A percentile compares a stretch with the other conserved stretches of the same genome.
Evolutionary conservation across 345 rosid species (phyloP).

Genomic region (Turnera subulata): DNA sequence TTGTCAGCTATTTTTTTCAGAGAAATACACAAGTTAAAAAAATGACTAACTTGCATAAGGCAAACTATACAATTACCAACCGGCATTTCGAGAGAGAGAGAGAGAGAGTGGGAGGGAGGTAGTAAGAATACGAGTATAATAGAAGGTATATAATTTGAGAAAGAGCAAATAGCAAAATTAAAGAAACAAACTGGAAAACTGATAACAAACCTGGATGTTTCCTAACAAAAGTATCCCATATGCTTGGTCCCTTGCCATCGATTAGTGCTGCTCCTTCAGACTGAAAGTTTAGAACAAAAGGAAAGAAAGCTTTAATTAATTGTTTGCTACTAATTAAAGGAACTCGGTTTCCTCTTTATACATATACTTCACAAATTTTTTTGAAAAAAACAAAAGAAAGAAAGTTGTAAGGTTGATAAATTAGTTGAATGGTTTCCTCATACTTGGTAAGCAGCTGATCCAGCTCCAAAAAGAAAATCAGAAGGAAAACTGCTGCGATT

Average conservation of each 20-base stretch:
- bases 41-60: too few relatives aligned
- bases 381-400: not conserved
- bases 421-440: not conserved
- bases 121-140: too few relatives aligned
- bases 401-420: not conserved
- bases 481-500: constrained; percentile 15
- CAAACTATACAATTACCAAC: too few relatives aligned
- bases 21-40: too few relatives aligned
- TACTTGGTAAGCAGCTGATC: constrained; percentile 27
- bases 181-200: not conserved
- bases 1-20: too few relatives aligned
- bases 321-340: too few relatives aligned
- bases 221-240: constrained; percentile 23
- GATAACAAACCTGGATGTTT: constrained; percentile 10
- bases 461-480: constrained; percentile 24
- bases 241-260: constrained; percentile 17
- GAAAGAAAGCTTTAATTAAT: not conserved
- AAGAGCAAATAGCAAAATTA: too few relatives aligned
- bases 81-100: too few relatives aligned
- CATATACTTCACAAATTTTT: too few relatives aligned
- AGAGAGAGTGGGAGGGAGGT: too few relatives aligned
- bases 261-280: constrained; percentile 15
- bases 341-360: not conserved
- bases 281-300: not conserved
- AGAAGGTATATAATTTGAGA: too few relatives aligned